Conservation (phyloP, 1,284 basidiomycete genomes). For the Heterobasidion irregulare region DNA sequence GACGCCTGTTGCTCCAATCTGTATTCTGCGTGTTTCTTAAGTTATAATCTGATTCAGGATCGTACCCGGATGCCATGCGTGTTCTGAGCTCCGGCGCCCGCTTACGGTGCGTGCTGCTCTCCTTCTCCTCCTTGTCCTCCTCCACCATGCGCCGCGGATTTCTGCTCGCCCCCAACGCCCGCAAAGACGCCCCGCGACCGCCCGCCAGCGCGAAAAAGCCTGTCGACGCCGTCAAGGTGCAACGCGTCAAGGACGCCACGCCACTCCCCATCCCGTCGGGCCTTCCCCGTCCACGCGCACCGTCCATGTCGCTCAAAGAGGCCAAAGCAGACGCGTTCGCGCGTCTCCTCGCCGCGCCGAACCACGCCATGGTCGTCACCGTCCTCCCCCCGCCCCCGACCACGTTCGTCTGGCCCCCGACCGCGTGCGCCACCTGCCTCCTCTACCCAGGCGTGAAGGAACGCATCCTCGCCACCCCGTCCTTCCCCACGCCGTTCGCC, state of each 20-base stretch:
- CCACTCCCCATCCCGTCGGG: no score
- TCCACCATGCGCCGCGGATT: not conserved
- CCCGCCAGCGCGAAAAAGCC: no score
- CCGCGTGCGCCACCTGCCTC: not conserved
- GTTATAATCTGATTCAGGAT: no score
- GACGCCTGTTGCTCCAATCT: not conserved
- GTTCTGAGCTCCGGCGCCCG: no score
- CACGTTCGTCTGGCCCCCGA: not conserved
- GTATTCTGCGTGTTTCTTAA: no score
- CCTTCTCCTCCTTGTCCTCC: not conserved
- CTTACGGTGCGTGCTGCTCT: not conserved
- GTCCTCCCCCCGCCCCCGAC: not conserved
- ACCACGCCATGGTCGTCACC: not conserved
- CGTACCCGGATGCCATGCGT: no score
- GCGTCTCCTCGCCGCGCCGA: no score
- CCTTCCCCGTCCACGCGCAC: no score
- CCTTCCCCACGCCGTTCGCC: not conserved
- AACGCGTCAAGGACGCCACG: no score
- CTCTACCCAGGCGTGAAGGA: not conserved
- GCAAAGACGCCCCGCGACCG: not conserved
- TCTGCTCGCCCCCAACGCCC: not conserved
- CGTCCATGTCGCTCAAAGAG: no score
- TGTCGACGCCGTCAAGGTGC: no score
- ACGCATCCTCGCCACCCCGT: not conserved
- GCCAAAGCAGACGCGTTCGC: no score